Base-by-base conservation (phyloP, 768 basidiomycete species). In the Leccinum truebloodii region DNA sequence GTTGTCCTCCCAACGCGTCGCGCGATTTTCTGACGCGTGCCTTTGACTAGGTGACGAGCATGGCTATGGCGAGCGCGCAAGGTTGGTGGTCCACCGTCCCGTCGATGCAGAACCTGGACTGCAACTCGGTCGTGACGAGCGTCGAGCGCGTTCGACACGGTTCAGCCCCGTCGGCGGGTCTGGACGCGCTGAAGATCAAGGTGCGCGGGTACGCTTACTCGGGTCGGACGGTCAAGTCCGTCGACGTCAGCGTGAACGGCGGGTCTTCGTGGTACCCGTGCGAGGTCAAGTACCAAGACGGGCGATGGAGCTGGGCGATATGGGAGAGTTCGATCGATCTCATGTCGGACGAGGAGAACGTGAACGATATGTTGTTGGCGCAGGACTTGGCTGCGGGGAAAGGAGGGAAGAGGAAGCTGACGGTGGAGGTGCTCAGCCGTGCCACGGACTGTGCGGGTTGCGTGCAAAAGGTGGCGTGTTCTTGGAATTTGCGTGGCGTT, bases 241-340 rank as follows among this genome's bases (percentile, higher is more conserved):
- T 87, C 16, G 83, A 87, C 30, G 70, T 88, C 14, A 81, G 82
- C 44, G 66, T 77, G 18, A 82, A 89, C 66, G 75, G 72, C 3
- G 87, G 86, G 1, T 61, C 67, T 50, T 78, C 80, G 8, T 88
- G 88, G 86, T 67, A 71, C 28, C 67, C 71, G 10, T 81, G 83
- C 20, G 72, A 71, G 32, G 82, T 88, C 59, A 83, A 78, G 1
- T 88, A 88, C 62, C 84, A 83, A 57, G 75, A 82, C 37, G 87
- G 87, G 4, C 80, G 70, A 62, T 90, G 88, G 87, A 88, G 88
- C 66, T 91, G 89, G 89, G 82, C 85, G 5, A 69, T 89, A 22
- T 90, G 89, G 89, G 84, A 88, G 66, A 77, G 69, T 3, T 75
- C 78, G 52, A 13, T 90, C 14, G 69, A 73, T 7, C 71, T 76